Evolutionary conservation across 1,284 basidiomycete genomes (phyloP).

Genomic region (Irpex lacteus): DNA sequence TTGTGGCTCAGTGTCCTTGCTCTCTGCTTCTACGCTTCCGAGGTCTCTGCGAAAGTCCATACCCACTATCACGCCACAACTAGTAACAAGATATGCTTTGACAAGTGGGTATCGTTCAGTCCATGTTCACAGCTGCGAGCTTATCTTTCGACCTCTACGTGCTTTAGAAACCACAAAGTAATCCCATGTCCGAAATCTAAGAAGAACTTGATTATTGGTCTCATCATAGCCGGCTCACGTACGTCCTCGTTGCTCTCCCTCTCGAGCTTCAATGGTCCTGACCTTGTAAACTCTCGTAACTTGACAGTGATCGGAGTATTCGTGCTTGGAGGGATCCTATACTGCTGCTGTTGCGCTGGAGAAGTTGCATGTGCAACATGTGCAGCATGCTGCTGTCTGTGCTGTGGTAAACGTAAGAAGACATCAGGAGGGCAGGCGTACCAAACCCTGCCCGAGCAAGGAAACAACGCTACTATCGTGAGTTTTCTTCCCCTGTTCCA

Average conservation of each 20-base stretch:
- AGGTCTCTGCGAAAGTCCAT: neutral
- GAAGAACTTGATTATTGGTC: neutral
- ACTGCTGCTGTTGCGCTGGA: neutral
- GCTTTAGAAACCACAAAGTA: neutral
- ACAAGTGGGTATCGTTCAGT: neutral
- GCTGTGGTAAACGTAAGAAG: conserved; percentile 1
- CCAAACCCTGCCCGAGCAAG: neutral
- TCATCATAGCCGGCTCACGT: neutral
- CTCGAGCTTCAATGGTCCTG: neutral
- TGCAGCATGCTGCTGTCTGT: neutral
- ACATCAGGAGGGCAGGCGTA: neutral
- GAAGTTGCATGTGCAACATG: neutral
- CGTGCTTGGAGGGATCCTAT: neutral
- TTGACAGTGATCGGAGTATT: neutral
- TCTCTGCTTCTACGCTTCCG: neutral
- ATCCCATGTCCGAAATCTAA: neutral
- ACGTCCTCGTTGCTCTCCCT: neutral
- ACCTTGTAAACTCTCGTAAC: neutral
- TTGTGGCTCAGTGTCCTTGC: neutral
- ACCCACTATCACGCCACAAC: neutral
- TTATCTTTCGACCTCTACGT: neutral
- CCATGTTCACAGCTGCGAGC: neutral
- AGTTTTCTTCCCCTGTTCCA: neutral
- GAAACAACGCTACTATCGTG: neutral
- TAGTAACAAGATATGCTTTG: neutral